Percentiles rank a stretch among this genome's conserved stretches.
Conservation (phyloP, 192 early-diverging fungal species). For the Coemansia sp. region DNA sequence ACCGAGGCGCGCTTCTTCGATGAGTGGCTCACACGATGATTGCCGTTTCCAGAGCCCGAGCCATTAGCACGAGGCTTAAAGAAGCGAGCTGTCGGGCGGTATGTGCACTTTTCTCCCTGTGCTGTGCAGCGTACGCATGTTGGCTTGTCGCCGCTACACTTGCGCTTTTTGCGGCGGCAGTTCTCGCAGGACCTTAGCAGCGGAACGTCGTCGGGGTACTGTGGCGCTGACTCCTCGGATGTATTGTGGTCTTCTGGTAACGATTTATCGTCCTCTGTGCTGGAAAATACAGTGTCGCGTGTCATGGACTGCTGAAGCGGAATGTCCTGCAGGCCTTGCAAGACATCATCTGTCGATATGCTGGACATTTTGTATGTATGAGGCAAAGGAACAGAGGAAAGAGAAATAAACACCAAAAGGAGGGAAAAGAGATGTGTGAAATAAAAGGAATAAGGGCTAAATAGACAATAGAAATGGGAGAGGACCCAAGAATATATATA, state of each 20-base stretch:
- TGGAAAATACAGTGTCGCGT: neutral
- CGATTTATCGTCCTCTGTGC: neutral
- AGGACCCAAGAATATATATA: neutral
- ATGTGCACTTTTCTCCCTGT: conserved; percentile 34
- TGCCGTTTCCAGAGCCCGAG: neutral
- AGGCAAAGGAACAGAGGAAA: neutral
- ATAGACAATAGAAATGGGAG: conserved; percentile 1
- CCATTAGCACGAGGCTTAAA: conserved; percentile 28
- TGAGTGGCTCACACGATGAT: conserved; percentile 7
- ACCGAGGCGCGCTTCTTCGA: conserved; percentile 33
- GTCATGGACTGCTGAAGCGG: neutral
- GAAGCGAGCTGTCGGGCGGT: conserved; percentile 42
- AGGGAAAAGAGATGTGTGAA: neutral
- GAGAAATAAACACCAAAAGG: neutral
- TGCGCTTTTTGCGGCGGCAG: conserved; percentile 53
- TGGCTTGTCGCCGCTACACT: conserved; percentile 47
- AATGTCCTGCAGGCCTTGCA: neutral
- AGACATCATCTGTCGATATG: neutral
- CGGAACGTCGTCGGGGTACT: conserved; percentile 26
- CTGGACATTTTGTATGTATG: neutral
- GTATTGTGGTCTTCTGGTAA: neutral
- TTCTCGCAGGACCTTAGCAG: conserved; percentile 50
- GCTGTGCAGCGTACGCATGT: conserved; percentile 40
- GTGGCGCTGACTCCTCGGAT: neutral
- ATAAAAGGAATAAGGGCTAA: no score